Base-by-base conservation (phyloP, 495 filamentous ascomycete genomes). In the Chlorociboria aeruginascens region DNA sequence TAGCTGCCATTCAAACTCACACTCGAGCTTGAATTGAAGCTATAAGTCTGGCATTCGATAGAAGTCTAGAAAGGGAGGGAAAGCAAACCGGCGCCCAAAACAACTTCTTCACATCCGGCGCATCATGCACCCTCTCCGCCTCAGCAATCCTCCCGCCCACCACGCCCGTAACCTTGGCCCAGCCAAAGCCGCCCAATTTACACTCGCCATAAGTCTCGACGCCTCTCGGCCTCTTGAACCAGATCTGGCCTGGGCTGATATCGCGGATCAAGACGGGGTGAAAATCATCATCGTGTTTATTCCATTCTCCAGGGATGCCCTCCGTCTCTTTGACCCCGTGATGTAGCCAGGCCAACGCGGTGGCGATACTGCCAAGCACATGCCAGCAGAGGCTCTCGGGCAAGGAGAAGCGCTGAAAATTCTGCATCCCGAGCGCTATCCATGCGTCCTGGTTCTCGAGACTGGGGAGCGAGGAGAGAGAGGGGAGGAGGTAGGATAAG, bases 161-260 rank as follows among this genome's bases (percentile, higher is more conserved):
- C 48, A 58, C 63, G 16, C 59, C 63, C 31, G 58, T 59, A 14
- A 71, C 59, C 25, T 52, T 59, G 9, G 66, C 55, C 4, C 42
- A 47, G 13, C 48, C 41, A 36, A 70, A 72, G 13, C 67, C 62
- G 25, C 71, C 71, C 40, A 76, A 45, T 59, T 72, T 74, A 43
- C 70, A 71, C 4, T 46, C 37, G 1, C 69, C 71, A 37, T 73
- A 74, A 43, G 62, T 68, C 59, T 76, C 70, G 3, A 44, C 46
- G 11, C 66, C 66, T n/a, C 56, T 53, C 7, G 69, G 66, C 30
- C 66, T 60, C 54, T 63, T 53, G 45, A 76, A 49, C 45, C 66
- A 69, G 32, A 76, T 63, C 37, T 69, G 73, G 25, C 50, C 50
- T 0, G 69, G 59, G 25, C 29, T 48, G 32, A 76, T 57, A 37